A percentile compares a stretch with the other conserved stretches of the same genome.
phyloP scores from a whole-genome alignment of 352 stramenopile genomes.

The Globisporangium mamillatum region DNA sequence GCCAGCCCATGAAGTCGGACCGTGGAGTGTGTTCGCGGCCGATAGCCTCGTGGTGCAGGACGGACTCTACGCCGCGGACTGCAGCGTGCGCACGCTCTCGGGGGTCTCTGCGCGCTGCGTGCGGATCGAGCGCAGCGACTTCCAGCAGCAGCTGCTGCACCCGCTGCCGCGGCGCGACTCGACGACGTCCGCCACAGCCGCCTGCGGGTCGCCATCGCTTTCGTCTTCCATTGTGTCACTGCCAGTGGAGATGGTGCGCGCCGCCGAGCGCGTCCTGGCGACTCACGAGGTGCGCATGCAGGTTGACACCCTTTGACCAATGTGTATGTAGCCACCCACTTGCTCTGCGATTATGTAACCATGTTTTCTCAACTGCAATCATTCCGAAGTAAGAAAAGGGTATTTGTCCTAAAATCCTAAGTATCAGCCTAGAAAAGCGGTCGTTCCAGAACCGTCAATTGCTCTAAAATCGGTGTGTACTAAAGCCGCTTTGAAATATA shows the following conservation, averaged over 20 bases:
- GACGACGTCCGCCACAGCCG: conserved; percentile 5
- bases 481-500: neutral
- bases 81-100: conserved; percentile 32
- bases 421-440: no score
- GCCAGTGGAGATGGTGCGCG: neutral
- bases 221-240: neutral
- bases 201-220: neutral
- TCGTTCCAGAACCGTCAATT: no score
- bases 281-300: neutral
- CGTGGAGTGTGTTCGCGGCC: conserved; percentile 33
- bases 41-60: conserved; percentile 46
- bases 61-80: conserved; percentile 34
- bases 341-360: no score
- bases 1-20: conserved; percentile 25
- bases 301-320: neutral
- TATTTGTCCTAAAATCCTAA: no score
- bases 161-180: conserved; percentile 29
- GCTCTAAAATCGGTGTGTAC: no score
- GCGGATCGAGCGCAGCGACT: conserved; percentile 37
- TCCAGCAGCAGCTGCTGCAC: conserved; percentile 41
- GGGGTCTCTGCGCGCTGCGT: conserved; percentile 24
- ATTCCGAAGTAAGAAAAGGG: no score
- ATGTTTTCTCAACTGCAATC: no score
- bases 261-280: neutral
- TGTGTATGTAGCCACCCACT: neutral